These are phyloP conservation scores for Saksenaea oblongispora DNA, from an alignment of 371 early-diverging fungal genomes.

Conservation along the genomic window DNA sequence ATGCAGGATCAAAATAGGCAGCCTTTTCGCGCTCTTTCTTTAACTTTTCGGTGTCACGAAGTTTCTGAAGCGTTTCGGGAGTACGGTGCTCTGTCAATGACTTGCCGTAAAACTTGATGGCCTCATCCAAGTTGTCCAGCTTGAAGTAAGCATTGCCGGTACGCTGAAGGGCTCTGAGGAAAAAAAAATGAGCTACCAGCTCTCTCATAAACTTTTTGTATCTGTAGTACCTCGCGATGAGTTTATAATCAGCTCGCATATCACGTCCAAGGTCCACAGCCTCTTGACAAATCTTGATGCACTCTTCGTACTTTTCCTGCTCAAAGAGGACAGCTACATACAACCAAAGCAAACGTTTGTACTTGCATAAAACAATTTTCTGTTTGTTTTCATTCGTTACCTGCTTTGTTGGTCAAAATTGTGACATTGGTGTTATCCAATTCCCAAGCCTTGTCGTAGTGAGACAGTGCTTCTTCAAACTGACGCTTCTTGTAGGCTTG, in stretches of 20 bases:
- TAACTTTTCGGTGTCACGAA: constrained; percentile 86
- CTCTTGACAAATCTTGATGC: constrained; percentile 89
- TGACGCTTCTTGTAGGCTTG: constrained; percentile 90
- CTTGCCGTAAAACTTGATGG: constrained; percentile 91
- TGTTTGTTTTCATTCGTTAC: constrained; percentile 22
- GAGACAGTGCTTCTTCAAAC: constrained; percentile 86
- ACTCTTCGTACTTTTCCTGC: constrained; percentile 87
- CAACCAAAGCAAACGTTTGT: not conserved
- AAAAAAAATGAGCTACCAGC: not conserved
- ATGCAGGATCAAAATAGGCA: constrained; percentile 82
- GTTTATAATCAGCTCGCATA: constrained; percentile 90
- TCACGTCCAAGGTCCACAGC: constrained; percentile 94
- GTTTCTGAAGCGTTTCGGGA: constrained; percentile 88
- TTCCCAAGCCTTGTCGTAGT: constrained; percentile 92
- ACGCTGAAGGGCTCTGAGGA: constrained; percentile 78
- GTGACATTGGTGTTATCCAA: constrained; percentile 88
- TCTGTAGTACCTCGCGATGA: constrained; percentile 81
- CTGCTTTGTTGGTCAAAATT: constrained; percentile 93
- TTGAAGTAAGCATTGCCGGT: constrained; percentile 91
- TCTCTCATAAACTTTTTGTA: not conserved
- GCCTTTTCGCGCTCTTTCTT: constrained; percentile 79
- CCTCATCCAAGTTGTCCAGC: constrained; percentile 75
- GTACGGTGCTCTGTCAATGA: constrained; percentile 96
- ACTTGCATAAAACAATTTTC: not conserved
- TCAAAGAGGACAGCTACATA: constrained; percentile 88